Percentiles rank a stretch among this genome's conserved stretches.
phyloP scores from a whole-genome alignment of 352 stramenopile genomes.

The Globisporangium nunn region DNA sequence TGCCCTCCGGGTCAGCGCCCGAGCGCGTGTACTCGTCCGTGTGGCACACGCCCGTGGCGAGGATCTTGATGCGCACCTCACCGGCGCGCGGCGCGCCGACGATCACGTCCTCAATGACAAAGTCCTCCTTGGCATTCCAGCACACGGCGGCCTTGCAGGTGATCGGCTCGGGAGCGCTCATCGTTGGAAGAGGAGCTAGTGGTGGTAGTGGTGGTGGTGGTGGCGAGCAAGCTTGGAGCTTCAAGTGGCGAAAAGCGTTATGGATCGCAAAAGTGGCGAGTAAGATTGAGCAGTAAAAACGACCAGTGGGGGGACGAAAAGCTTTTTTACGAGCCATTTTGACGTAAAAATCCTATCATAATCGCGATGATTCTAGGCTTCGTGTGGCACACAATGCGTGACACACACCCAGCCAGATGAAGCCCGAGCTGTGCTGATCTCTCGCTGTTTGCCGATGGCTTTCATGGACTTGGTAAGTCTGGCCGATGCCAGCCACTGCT shows the following conservation, averaged over 20 bases:
- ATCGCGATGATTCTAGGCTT: too few relatives aligned
- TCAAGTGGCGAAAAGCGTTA: conserved; percentile 2
- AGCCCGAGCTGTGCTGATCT: too few relatives aligned
- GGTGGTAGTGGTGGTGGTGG: neutral
- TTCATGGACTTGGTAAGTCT: too few relatives aligned
- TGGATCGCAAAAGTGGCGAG: too few relatives aligned
- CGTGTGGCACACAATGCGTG: too few relatives aligned
- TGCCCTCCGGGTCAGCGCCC: conserved; percentile 62
- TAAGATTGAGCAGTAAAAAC: too few relatives aligned
- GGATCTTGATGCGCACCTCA: conserved; percentile 81
- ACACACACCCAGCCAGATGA: too few relatives aligned
- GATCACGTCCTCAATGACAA: conserved; percentile 75
- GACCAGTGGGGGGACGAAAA: too few relatives aligned
- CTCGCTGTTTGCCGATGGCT: too few relatives aligned
- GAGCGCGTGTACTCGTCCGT: conserved; percentile 86
- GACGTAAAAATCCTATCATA: too few relatives aligned
- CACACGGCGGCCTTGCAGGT: conserved; percentile 88
- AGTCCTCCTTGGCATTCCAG: conserved; percentile 82
- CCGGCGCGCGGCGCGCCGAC: conserved; percentile 54
- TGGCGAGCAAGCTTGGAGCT: neutral
- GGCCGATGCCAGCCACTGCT: too few relatives aligned
- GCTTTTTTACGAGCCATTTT: too few relatives aligned
- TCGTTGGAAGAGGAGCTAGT: conserved; percentile 7
- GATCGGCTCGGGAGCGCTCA: conserved; percentile 64
- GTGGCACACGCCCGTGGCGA: conserved; percentile 82